phyloP scores from a whole-genome alignment of 805 yeast genomes.

The Lachancea sp. region DNA sequence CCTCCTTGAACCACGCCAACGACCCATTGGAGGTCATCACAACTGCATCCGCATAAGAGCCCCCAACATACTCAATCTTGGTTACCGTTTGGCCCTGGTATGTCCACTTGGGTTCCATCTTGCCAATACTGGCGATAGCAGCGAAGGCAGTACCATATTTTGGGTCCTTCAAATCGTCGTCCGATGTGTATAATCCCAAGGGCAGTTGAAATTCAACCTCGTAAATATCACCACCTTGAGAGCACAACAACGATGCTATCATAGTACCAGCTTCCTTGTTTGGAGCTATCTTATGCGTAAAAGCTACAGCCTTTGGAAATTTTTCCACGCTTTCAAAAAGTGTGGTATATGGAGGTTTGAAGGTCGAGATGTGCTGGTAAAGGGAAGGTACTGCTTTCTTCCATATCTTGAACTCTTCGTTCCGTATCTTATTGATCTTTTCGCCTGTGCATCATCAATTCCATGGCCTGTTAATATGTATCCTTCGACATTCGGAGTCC shows the following conservation, averaged over 20 bases:
- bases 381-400: conserved; percentile 75
- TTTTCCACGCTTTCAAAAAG: conserved; percentile 22
- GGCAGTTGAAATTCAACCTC: conserved; percentile 29
- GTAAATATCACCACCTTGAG: conserved; percentile 29
- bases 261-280: conserved; percentile 26
- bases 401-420: conserved; percentile 78
- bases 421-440: conserved; percentile 43
- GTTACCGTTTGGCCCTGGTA: conserved; percentile 29
- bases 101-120: conserved; percentile 19
- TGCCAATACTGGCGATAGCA: conserved; percentile 31
- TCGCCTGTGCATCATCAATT: conserved; percentile 6
- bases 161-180: conserved; percentile 36
- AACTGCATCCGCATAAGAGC: conserved; percentile 33
- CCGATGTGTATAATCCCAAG: conserved; percentile 18
- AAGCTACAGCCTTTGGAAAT: conserved; percentile 23
- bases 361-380: conserved; percentile 40
- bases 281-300: conserved; percentile 27
- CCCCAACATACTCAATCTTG: conserved; percentile 23
- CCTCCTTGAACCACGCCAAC: conserved; percentile 31
- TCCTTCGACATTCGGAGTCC: not conserved
- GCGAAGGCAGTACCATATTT: conserved; percentile 68
- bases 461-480: conserved; percentile 1
- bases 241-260: conserved; percentile 24
- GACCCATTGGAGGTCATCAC: conserved; percentile 31
- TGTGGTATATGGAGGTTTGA: conserved; percentile 34